Evolutionary conservation across 768 basidiomycete genomes (phyloP).

Genomic region (Lactifluus rugatus): DNA sequence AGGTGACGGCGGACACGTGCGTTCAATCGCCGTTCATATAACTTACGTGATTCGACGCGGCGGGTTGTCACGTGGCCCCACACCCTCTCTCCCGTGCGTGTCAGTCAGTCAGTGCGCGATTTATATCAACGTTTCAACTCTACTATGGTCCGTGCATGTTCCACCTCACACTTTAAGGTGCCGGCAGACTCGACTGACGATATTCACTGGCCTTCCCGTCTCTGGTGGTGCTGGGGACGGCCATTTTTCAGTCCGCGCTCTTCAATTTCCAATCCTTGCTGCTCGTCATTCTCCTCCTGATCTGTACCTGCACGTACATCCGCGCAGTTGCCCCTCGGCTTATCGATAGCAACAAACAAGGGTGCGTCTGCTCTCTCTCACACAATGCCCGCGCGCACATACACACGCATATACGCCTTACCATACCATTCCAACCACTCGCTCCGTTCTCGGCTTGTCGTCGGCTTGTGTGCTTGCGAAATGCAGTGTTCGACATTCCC

Average conservation of each 20-base stretch:
- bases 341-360: slow-evolving; percentile 89
- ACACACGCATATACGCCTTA: background rate
- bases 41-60: too few species aligned
- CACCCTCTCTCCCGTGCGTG: too few species aligned
- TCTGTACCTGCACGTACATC: slow-evolving; percentile 96
- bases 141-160: background rate
- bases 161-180: background rate
- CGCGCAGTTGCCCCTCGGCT: slow-evolving; percentile 83
- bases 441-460: too few species aligned
- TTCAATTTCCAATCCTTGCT: slow-evolving; percentile 98
- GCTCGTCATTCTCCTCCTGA: slow-evolving; percentile 83
- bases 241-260: slow-evolving; percentile 61
- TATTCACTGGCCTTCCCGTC: background rate
- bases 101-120: too few species aligned
- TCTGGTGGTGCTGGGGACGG: background rate
- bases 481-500: background rate
- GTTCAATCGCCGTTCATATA: too few species aligned
- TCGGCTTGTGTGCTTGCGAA: background rate
- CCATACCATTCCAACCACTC: background rate
- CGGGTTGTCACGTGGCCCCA: too few species aligned
- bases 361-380: slow-evolving; percentile 42
- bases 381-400: background rate
- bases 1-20: too few species aligned
- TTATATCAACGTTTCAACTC: too few species aligned
- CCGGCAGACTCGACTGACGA: background rate